phyloP scores from a whole-genome alignment of 192 early-diverging fungal genomes.

The Jimgerdemannia lactiflua region DNA sequence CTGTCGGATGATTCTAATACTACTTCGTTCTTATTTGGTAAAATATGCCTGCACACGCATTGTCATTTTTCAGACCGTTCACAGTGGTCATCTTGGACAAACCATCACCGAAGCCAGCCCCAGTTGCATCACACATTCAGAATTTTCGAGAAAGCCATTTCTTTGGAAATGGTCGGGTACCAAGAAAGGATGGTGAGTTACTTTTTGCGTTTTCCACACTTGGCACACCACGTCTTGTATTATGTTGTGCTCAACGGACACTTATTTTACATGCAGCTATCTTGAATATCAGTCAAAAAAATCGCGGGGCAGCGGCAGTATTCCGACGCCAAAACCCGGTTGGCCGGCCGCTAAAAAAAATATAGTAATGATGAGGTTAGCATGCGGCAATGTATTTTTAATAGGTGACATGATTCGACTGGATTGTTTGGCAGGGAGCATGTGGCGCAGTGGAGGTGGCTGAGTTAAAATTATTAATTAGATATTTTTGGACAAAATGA shows the following conservation, averaged over 20 bases:
- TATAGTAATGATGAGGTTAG: background rate
- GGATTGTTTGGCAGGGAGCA: too few relatives aligned
- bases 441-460: too few relatives aligned
- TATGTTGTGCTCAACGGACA: background rate
- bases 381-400: too few relatives aligned
- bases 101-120: constrained; percentile 13
- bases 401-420: too few relatives aligned
- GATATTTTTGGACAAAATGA: background rate
- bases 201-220: background rate
- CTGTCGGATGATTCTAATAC: background rate
- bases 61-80: constrained; percentile 19
- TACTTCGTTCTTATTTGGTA: background rate
- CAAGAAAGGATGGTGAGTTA: constrained; percentile 22
- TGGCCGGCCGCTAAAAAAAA: background rate
- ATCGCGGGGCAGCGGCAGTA: constrained; percentile 13
- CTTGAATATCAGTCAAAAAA: constrained; percentile 14
- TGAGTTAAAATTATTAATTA: too few relatives aligned
- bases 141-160: constrained; percentile 18
- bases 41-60: background rate
- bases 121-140: constrained; percentile 4
- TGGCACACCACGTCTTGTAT: background rate
- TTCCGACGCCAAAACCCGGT: constrained; percentile 8
- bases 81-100: constrained; percentile 30
- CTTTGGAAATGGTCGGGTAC: constrained; percentile 6
- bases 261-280: background rate